These are phyloP conservation scores for Escallonia herrerae DNA, from an alignment of 129 eudicot species.

Conservation along the genomic window DNA sequence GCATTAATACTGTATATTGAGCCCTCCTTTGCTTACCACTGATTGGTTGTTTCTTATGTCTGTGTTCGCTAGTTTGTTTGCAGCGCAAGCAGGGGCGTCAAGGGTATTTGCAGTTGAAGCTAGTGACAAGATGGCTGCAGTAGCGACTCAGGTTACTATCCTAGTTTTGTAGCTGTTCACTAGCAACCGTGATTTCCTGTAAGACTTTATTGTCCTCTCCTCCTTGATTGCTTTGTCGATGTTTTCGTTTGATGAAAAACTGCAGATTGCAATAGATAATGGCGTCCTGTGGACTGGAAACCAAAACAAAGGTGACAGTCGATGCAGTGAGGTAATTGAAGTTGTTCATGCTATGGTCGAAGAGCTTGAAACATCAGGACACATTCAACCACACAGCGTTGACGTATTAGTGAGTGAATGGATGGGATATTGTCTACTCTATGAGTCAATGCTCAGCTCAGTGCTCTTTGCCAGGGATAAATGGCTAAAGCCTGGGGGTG, in stretches of 20 bases:
- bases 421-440: constrained; percentile 98
- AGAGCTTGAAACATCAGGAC: constrained; percentile 47
- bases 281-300: constrained; percentile 34
- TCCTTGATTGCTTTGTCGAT: not conserved
- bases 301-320: constrained; percentile 8
- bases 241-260: constrained; percentile 3
- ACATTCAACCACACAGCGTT: constrained; percentile 53
- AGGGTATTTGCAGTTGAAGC: constrained; percentile 85
- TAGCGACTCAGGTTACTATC: constrained; percentile 69
- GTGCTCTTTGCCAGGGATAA: constrained; percentile 85
- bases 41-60: constrained; percentile 2
- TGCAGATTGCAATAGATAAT: constrained; percentile 83
- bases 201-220: not conserved
- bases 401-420: constrained; percentile 91
- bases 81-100: constrained; percentile 95
- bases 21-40: not conserved
- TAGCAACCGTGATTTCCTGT: not conserved
- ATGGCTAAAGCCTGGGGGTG: constrained; percentile 97
- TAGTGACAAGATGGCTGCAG: constrained; percentile 89
- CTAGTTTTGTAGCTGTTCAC: not conserved
- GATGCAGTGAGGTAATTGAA: constrained; percentile 40
- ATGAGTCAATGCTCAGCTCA: constrained; percentile 87
- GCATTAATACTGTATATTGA: not conserved
- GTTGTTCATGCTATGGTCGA: constrained; percentile 89
- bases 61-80: constrained; percentile 66